These are phyloP conservation scores for Torulaspora indica DNA, from an alignment of 805 yeast species.

Conservation along the genomic window DNA sequence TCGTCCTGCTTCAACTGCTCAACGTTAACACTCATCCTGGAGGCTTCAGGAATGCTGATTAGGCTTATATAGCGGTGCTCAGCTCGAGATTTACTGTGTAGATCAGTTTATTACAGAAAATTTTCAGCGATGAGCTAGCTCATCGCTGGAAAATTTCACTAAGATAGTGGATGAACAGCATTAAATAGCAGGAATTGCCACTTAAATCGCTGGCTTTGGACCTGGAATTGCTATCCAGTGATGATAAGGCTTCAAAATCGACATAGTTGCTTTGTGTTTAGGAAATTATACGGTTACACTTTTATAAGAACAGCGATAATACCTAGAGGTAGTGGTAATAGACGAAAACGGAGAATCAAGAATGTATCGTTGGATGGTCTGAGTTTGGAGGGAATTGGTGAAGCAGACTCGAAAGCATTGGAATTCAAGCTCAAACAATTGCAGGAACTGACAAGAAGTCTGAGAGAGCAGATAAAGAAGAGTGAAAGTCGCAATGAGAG, in stretches of 20 bases:
- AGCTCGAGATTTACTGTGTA: conserved; percentile 2
- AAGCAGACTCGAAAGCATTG: conserved; percentile 18
- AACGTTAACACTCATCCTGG: conserved; percentile 6
- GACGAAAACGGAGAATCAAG: conserved; percentile 12
- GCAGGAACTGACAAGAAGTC: conserved; percentile 27
- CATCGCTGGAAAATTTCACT: conserved; percentile 5
- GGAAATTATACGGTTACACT: neutral
- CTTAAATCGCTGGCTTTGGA: too few species aligned
- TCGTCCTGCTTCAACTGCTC: conserved; percentile 6
- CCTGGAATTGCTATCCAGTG: too few species aligned
- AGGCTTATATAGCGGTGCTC: neutral
- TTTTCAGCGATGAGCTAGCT: conserved; percentile 13
- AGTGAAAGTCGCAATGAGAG: conserved; percentile 13
- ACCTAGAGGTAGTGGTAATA: conserved; percentile 11
- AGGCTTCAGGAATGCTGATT: neutral
- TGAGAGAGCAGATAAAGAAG: conserved; percentile 19
- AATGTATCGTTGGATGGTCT: conserved; percentile 15
- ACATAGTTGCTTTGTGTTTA: neutral
- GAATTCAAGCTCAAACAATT: conserved; percentile 30
- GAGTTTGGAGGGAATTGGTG: conserved; percentile 10
- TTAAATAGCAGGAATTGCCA: too few species aligned
- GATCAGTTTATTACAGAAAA: conserved; percentile 5
- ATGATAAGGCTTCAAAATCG: conserved; percentile 1
- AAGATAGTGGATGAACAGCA: neutral
- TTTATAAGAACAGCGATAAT: conserved; percentile 11